Conservation (phyloP, 202 grass and related monocot genomes). For the Bolboschoenoplectus hybrid region DNA sequence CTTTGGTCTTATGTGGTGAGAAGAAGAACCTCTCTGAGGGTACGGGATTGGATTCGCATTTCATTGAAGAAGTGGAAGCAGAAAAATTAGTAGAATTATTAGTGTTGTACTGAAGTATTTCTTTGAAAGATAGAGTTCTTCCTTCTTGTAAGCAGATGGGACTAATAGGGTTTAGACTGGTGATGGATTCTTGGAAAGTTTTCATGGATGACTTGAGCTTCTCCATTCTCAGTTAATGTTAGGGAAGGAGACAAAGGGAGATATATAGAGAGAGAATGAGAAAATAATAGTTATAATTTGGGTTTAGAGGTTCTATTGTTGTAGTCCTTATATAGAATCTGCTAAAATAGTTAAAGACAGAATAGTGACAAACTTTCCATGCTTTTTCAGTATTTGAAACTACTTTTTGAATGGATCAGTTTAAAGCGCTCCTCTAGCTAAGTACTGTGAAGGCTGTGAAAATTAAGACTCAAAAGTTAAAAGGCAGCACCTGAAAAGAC, state of each 20-base stretch:
- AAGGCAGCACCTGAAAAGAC: neutral
- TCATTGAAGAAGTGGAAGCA: constrained; percentile 21
- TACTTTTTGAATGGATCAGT: neutral
- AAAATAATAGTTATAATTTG: neutral
- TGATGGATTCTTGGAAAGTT: constrained; percentile 45
- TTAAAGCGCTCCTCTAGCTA: neutral
- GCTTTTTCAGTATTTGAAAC: constrained; percentile 7
- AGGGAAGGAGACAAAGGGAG: neutral
- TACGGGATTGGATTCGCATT: constrained; percentile 7
- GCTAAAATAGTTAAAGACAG: constrained; percentile 10
- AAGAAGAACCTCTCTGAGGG: constrained; percentile 52
- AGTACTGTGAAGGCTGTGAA: neutral
- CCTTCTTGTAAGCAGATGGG: constrained; percentile 39
- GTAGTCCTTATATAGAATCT: constrained; percentile 18
- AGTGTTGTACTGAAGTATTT: neutral
- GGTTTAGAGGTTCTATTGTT: neutral
- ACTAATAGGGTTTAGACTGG: constrained; percentile 30
- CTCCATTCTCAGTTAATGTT: constrained; percentile 38
- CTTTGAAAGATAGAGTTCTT: constrained; percentile 42
- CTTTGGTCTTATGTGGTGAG: constrained; percentile 43
- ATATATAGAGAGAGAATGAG: neutral
- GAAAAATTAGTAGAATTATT: neutral
- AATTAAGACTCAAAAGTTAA: neutral
- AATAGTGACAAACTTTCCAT: neutral
- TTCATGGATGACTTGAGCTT: constrained; percentile 52